A percentile compares a stretch with the other conserved stretches of the same genome.
phyloP scores from a whole-genome alignment of 768 basidiomycete genomes.

The Pulveroboletus sp. region DNA sequence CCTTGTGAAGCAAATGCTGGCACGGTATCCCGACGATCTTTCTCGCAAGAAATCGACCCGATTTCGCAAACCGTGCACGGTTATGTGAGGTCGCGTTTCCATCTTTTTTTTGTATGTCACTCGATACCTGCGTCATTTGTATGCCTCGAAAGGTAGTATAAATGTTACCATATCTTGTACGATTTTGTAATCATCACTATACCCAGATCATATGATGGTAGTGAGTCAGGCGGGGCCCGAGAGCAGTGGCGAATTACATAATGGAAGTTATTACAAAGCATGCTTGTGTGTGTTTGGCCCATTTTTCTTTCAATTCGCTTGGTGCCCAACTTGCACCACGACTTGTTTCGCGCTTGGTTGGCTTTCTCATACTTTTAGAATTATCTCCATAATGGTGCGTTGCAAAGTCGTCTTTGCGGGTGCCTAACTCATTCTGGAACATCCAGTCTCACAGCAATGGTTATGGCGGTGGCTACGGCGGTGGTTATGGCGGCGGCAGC shows the following conservation, averaged over 20 bases:
- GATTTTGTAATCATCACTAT: slow-evolving; percentile 7
- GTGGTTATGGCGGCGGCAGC: slow-evolving; percentile 27
- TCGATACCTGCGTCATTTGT: slow-evolving; percentile 1
- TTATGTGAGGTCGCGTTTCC: slow-evolving; percentile 33
- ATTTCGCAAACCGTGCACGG: slow-evolving; percentile 30
- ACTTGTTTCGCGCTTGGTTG: slow-evolving; percentile 10
- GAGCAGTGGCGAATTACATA: slow-evolving; percentile 2
- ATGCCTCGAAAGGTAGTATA: slow-evolving; percentile 5
- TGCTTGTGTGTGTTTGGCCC: slow-evolving; percentile 11
- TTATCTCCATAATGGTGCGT: slow-evolving; percentile 21
- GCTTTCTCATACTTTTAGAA: not conserved
- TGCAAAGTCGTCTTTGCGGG: not conserved
- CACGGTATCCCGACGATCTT: slow-evolving; percentile 51
- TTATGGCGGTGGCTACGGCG: slow-evolving; percentile 33
- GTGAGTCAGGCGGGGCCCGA: not conserved
- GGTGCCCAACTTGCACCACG: slow-evolving; percentile 18
- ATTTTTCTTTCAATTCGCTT: slow-evolving; percentile 18
- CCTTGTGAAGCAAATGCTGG: slow-evolving; percentile 70
- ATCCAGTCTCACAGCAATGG: slow-evolving; percentile 33
- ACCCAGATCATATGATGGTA: not conserved
- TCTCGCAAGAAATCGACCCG: slow-evolving; percentile 30
- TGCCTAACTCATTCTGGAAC: not conserved
- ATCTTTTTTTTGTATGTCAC: slow-evolving; percentile 5
- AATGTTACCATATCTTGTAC: slow-evolving; percentile 9
- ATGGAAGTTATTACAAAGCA: slow-evolving; percentile 2